phyloP scores from a whole-genome alignment of 805 yeast genomes.

The Spathaspora gorwiae region DNA sequence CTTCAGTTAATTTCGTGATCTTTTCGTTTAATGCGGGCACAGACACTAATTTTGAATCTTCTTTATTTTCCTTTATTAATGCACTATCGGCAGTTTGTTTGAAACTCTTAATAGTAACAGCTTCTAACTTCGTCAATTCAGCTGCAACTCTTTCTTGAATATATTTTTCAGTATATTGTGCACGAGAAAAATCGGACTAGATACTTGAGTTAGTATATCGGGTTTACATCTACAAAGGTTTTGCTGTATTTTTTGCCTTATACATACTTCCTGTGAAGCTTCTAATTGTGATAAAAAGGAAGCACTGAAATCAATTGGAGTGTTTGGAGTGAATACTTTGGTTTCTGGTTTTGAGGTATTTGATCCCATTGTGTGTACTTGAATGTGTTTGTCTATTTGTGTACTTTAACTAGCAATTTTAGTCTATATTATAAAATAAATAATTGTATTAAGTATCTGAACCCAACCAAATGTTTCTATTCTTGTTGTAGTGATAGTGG shows the following conservation, averaged over 20 bases:
- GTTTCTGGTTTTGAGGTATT: slow-evolving; percentile 59
- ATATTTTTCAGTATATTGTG: slow-evolving; percentile 62
- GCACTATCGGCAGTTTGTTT: slow-evolving; percentile 45
- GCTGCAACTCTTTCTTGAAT: slow-evolving; percentile 61
- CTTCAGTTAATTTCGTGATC: slow-evolving; percentile 28
- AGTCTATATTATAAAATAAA: no score
- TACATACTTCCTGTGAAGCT: slow-evolving; percentile 48
- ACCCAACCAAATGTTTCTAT: no score
- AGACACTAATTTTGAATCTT: slow-evolving; percentile 15
- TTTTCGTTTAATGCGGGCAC: slow-evolving; percentile 38
- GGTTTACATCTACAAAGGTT: neutral
- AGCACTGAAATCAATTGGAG: slow-evolving; percentile 66
- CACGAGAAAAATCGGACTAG: slow-evolving; percentile 61
- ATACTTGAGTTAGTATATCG: slow-evolving; percentile 5
- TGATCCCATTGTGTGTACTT: slow-evolving; percentile 45
- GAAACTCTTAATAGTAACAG: slow-evolving; percentile 47
- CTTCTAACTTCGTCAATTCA: slow-evolving; percentile 52
- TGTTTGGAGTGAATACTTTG: slow-evolving; percentile 60
- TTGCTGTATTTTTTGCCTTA: neutral
- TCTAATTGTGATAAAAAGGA: slow-evolving; percentile 62
- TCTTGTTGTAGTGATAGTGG: no score
- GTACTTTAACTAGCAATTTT: no score
- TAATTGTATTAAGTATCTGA: no score
- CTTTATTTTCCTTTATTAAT: slow-evolving; percentile 29
- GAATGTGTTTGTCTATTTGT: neutral